These are phyloP conservation scores for Salicornia ramosissima DNA, from an alignment of 148 eudicot genomes.

Conservation along the genomic window DNA sequence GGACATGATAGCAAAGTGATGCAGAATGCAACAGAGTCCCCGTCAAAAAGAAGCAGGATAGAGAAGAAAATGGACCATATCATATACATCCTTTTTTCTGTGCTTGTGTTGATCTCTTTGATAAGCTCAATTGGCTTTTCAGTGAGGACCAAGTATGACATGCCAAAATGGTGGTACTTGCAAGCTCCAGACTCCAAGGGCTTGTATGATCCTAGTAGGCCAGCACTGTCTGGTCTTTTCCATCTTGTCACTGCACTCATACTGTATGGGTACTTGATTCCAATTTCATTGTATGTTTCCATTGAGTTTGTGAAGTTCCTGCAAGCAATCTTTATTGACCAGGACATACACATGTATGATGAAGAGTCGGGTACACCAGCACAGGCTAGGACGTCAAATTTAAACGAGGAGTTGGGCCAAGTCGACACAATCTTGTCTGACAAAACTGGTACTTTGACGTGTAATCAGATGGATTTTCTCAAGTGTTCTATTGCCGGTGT, in stretches of 20 bases:
- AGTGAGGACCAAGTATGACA: constrained; percentile 41
- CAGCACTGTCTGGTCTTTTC: constrained; percentile 51
- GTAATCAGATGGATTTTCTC: constrained; percentile 93
- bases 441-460: constrained; percentile 96
- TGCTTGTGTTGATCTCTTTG: constrained; percentile 75
- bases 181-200: constrained; percentile 34
- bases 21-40: constrained; percentile 86
- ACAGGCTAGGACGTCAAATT: constrained; percentile 83
- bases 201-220: constrained; percentile 46
- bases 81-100: constrained; percentile 69
- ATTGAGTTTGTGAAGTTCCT: constrained; percentile 94
- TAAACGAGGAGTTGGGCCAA: constrained; percentile 93
- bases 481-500: constrained; percentile 87
- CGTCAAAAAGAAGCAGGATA: constrained; percentile 80
- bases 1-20: constrained; percentile 94
- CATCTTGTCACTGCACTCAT: constrained; percentile 89
- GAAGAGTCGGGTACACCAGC: constrained; percentile 89
- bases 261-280: constrained; percentile 84
- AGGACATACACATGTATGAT: constrained; percentile 78
- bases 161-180: constrained; percentile 85
- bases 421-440: constrained; percentile 97
- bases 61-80: constrained; percentile 90
- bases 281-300: constrained; percentile 89
- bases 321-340: constrained; percentile 83
- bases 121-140: constrained; percentile 81